phyloP scores from a whole-genome alignment of 1,139 yeast genomes.

The Blastobotrys persicus region DNA sequence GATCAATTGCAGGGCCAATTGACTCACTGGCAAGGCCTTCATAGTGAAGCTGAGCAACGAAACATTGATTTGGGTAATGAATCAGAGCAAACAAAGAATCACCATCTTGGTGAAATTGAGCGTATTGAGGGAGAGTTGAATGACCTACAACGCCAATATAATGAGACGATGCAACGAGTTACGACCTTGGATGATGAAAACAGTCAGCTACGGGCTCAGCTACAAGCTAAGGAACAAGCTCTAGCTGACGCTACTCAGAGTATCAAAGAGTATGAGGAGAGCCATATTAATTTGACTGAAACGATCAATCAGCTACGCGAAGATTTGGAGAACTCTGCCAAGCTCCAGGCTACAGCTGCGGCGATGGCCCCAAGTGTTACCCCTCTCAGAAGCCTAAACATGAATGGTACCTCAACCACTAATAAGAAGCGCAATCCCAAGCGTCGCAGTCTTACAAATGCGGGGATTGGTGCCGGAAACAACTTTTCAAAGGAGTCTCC shows the following conservation, averaged over 20 bases:
- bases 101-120: conserved; percentile 53
- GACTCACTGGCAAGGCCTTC: conserved; percentile 35
- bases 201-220: conserved; percentile 54
- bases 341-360: conserved; percentile 35
- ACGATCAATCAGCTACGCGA: conserved; percentile 68
- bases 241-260: conserved; percentile 32
- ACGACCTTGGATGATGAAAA: conserved; percentile 66
- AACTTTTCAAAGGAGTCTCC: conserved; percentile 24
- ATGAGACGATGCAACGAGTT: conserved; percentile 60
- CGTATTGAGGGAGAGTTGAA: conserved; percentile 48
- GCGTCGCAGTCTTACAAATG: conserved; percentile 33
- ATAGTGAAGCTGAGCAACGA: conserved; percentile 31
- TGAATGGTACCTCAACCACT: conserved; percentile 22
- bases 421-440: conserved; percentile 34
- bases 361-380: conserved; percentile 32
- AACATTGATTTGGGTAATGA: conserved; percentile 44
- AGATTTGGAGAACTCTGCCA: conserved; percentile 51
- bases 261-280: conserved; percentile 32
- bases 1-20: conserved; percentile 45
- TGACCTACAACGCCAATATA: conserved; percentile 51
- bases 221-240: conserved; percentile 61
- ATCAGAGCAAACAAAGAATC: conserved; percentile 55
- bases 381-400: conserved; percentile 26
- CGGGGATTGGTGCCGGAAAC: conserved; percentile 21
- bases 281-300: conserved; percentile 47